Base-by-base conservation (phyloP, 495 filamentous ascomycete genomes). In the Cryomyces minteri region DNA sequence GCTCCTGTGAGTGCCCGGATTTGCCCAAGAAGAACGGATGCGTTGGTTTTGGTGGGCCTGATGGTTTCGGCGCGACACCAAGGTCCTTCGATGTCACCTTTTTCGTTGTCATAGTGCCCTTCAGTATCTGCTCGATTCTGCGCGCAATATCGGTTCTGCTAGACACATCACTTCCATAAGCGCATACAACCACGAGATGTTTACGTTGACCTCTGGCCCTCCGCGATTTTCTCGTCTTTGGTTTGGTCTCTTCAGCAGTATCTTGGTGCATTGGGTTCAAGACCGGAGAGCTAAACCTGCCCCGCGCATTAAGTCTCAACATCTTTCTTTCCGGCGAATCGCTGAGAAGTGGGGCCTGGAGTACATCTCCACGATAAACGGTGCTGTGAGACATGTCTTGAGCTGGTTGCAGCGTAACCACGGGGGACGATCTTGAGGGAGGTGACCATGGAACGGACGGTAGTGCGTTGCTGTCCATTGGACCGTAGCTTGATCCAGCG, bases 11-110 rank as follows among this genome's bases (percentile, higher is more conserved):
- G 10, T 47, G 37, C 7, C 37, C 10, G n/a, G 50, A 1, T 46
- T 72, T 73, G 5, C 66, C 68, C 5, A 68, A 43, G 54, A 94
- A 94, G 54, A 94, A 93, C 0, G 87, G 87, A 62, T 93, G 87
- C 0, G 81, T 80, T 3, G 72, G 48, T 54, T 83, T 92, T 25
- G 61, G 44, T 31, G 72, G 60, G 31, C 58, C 61, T 10, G 45
- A 48, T 29, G 62, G 54, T 45, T 30, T 46, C 39, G 51, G 39
- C 10, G 50, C 47, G 31, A 33, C 34, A 9, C 44, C 42, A 29
- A 41, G 51, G 25, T 48, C 48, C 47, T 36, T 41, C 43, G 33
- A 40, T 48, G n/a, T 30, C 29, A 31, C 6, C 5, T 5, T 8
- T 8, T 5, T 30, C 4, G 41, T 29, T 32, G 11, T 8, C 10